phyloP scores from a whole-genome alignment of 2,329 filamentous ascomycete genomes.

The Colletotrichum horii region DNA sequence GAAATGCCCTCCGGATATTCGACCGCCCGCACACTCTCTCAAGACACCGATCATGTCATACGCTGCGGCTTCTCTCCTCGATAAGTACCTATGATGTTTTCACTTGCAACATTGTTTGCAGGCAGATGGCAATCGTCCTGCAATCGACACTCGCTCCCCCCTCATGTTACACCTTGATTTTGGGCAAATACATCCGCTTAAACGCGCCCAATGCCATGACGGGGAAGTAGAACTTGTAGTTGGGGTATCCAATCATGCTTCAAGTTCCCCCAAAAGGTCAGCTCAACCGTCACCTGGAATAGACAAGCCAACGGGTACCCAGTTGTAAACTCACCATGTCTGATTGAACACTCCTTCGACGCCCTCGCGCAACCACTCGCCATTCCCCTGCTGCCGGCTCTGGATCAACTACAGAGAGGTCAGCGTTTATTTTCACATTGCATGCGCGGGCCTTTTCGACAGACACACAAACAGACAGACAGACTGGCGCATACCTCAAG shows the following conservation, averaged over 20 bases:
- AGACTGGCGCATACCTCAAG: neutral
- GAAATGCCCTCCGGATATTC: too few species aligned
- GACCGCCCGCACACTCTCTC: neutral
- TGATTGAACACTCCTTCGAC: neutral
- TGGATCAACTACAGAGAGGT: neutral
- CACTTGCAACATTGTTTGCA: neutral
- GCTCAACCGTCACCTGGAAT: neutral
- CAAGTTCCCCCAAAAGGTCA: neutral
- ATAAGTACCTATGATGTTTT: neutral
- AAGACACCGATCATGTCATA: neutral
- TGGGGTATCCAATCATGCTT: neutral
- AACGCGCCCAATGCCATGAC: neutral
- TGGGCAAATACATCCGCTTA: neutral
- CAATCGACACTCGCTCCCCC: neutral
- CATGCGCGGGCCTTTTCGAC: neutral
- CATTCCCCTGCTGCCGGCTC: neutral
- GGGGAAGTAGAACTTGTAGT: neutral
- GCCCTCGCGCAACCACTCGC: neutral
- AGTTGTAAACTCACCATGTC: neutral
- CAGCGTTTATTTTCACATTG: neutral
- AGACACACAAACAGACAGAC: neutral
- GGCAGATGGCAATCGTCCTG: neutral
- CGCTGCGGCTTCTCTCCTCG: neutral
- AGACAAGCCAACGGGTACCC: neutral
- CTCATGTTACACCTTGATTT: neutral